Evolutionary conservation across 345 rosid species (phyloP), one percentile per base, ranked within the genome.

Genomic region (Cardamine resedifolia): DNA sequence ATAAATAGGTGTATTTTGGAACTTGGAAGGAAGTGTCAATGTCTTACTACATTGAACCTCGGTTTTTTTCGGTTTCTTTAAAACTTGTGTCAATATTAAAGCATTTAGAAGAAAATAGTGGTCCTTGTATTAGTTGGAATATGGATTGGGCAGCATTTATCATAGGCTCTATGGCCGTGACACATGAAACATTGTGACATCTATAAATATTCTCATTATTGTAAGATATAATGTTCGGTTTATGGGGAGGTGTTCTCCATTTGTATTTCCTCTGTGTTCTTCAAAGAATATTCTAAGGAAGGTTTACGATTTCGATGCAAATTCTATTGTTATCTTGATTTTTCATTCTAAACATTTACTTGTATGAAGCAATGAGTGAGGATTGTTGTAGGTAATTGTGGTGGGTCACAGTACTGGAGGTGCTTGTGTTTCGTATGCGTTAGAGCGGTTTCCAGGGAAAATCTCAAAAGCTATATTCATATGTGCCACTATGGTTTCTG

Each of bases 351-450:
- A 34, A 2, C 36, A 26, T 5, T 16, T 26, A 20, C 24, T 18
- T 11, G 34, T 18, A 14, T 60, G 60, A 38, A 3, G 51, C 61
- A 63, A 12, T 45, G 58, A 56, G 20, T 64, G 49, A 31, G 9
- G 65, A 33, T 56, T 56, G 57, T 7, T 77, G 66, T 83, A 94
- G 97, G 97, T 91, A 55, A 84, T 88, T 80, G 66, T 90, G 84
- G 92, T 90, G 5, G 91, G 97, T 74, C 98, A 93, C 65, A 86
- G 96, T 74, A 82, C 80, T 53, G 97, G 97, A 70, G 97, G 94
- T 58, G 98, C 96, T 10, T 85, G 96, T 28, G 55, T 89, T 77
- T 93, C 97, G 9, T 82, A 86, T 80, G 98, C 92, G 0, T 68
- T 89, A 84, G 98, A 93, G 84, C 80, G 70, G 68, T 89, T 82